Evolutionary conservation across 208 protist species (phyloP).

Genomic region (Leishmania tarentolae): DNA sequence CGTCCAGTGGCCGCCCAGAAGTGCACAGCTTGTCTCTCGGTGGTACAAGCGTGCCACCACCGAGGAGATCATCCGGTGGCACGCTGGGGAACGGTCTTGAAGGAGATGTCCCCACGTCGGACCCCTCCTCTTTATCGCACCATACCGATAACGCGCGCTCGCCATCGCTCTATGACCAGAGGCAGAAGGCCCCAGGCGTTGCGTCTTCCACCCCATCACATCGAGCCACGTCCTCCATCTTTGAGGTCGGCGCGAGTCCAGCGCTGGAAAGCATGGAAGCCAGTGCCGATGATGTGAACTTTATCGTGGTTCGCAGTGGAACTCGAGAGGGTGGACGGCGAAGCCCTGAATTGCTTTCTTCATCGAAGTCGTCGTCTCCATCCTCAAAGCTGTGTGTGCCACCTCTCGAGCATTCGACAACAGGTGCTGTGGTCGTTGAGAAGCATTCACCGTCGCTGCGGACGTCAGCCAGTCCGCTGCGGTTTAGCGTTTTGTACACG

Average conservation of each 20-base stretch:
- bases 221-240: background rate
- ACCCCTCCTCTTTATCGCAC: background rate
- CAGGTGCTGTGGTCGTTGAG: conserved; percentile 5
- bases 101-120: too few species aligned
- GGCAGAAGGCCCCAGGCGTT: background rate
- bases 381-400: conserved; percentile 14
- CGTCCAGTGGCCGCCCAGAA: background rate
- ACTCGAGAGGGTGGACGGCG: background rate
- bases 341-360: background rate
- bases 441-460: background rate
- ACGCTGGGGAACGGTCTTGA: background rate
- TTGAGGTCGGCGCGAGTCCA: background rate
- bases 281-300: background rate
- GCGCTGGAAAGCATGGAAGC: background rate
- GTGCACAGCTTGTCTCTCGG: background rate
- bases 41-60: background rate
- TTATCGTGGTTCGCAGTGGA: background rate
- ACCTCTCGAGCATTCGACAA: conserved; percentile 3
- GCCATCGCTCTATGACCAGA: too few species aligned
- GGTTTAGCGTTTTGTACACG: conserved; percentile 18
- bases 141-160: background rate
- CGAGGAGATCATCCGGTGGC: background rate
- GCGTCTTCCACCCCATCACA: background rate
- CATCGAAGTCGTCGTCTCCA: conserved; percentile 4
- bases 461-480: conserved; percentile 2